Base-by-base conservation (phyloP, 2,329 filamentous ascomycete genomes). In the Arthroderma uncinatum region DNA sequence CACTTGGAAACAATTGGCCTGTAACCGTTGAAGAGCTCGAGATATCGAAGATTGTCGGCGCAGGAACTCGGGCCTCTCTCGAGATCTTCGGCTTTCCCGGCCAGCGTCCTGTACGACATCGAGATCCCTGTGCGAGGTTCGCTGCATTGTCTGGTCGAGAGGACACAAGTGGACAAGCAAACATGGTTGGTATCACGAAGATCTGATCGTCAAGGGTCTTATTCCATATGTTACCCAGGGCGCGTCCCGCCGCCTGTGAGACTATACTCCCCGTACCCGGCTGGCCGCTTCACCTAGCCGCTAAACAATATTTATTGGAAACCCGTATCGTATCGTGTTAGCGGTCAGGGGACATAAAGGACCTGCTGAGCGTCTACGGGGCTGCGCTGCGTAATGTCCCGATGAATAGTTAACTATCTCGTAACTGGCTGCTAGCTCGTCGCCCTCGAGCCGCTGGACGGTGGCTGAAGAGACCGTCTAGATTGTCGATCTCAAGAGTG, bases 141-240 rank as follows among this genome's bases (percentile, higher is more conserved):
- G 25, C n/a, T 50, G 47, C 47, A 50, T 50, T 50, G 33, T 50
- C 47, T 50, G 25, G 47, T 50, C 19, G 47, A 50, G n/a, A n/a
- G 28, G 25, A 14, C 33, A 5, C 47, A n/a, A 50, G 28, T 19
- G 47, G 33, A 50, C 47, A 50, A 50, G 47, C 47, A 50, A 50
- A 50, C 33, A 50, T 50, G 47, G 33, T 33, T n/a, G n/a, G 47
- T 50, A 33, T 50, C 47, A 50, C 28, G 47, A 50, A 30, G 25
- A 50, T 50, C 47, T 12, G 47, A 50, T 30, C 23, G 33, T 50
- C 25, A 19, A 16, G 7, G 23, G 28, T 30, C 47, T 10, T 50
- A 12, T 10, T 33, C 25, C 47, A 7, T 30, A 16, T 19, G 6
- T 50, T 16, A 25, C n/a, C 10, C 8, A 50, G 16, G 47, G 47